Evolutionary conservation across 2,329 filamentous ascomycete species (phyloP).

Genomic region (Colletotrichum tropicale): DNA sequence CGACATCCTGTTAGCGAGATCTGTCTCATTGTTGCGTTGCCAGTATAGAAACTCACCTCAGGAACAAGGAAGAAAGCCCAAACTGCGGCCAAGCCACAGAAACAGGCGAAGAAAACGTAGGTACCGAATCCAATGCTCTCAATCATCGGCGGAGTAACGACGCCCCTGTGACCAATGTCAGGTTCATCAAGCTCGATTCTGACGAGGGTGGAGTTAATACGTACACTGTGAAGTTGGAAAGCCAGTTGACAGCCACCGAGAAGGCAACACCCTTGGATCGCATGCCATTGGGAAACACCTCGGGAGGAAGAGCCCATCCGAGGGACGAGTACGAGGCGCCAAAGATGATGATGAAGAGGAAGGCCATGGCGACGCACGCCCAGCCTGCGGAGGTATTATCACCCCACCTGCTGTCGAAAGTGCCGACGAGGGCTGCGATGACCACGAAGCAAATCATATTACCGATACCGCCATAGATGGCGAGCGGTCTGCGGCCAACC

Average conservation of each 20-base stretch:
- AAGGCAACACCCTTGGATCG: conserved; percentile 23
- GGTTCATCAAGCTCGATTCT: accelerated
- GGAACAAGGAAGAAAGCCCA: conserved; percentile 62
- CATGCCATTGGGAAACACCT: neutral
- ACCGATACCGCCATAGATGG: conserved; percentile 31
- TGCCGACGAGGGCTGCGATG: neutral
- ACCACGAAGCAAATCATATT: conserved; percentile 18
- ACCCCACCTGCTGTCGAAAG: neutral
- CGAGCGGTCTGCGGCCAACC: conserved; percentile 37
- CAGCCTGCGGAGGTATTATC: neutral
- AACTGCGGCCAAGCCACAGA: conserved; percentile 49
- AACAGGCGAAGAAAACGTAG: conserved; percentile 65
- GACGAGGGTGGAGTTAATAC: accelerated
- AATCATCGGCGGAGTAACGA: conserved; percentile 59
- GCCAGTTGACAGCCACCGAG: conserved; percentile 52
- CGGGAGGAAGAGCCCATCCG: neutral
- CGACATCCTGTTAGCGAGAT: neutral
- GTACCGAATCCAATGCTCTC: conserved; percentile 50
- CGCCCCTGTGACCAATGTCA: neutral
- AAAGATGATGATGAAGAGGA: conserved; percentile 33
- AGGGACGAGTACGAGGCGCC: conserved; percentile 28
- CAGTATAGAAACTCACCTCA: conserved; percentile 20
- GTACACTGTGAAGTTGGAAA: conserved; percentile 47
- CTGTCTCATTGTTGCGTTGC: accelerated
- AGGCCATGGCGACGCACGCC: conserved; percentile 15